phyloP scores from a whole-genome alignment of 2,329 filamentous ascomycete genomes.

The Escovopsis sp. region DNA sequence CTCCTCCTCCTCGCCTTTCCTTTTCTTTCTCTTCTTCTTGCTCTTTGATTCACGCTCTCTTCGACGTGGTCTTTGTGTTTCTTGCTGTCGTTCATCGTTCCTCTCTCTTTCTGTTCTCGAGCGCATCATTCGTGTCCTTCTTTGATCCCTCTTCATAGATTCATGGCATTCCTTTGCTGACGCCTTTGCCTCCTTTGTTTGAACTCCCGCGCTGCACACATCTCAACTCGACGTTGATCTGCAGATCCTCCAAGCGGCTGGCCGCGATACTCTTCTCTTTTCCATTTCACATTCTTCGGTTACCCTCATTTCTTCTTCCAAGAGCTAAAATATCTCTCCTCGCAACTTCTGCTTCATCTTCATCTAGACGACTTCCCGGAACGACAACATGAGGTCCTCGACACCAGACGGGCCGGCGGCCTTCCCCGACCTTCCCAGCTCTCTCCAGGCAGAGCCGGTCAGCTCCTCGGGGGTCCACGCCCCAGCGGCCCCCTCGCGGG shows the following conservation, averaged over 20 bases:
- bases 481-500: slow-evolving; percentile 16
- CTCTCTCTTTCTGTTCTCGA: neutral
- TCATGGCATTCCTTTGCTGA: neutral
- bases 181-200: neutral
- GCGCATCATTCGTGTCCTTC: neutral
- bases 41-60: neutral
- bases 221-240: neutral
- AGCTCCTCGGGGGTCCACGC: slow-evolving; percentile 18
- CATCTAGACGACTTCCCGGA: slow-evolving; percentile 11
- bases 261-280: slow-evolving; percentile 5
- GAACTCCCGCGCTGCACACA: too few relatives aligned
- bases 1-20: too few relatives aligned
- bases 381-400: slow-evolving; percentile 22
- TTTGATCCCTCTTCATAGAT: neutral
- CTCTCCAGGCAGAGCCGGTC: slow-evolving; percentile 22
- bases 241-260: slow-evolving; percentile 2
- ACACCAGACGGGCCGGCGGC: slow-evolving; percentile 15
- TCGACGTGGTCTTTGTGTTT: neutral
- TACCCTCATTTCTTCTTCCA: slow-evolving; percentile 4
- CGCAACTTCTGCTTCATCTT: neutral
- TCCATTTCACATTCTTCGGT: too few relatives aligned
- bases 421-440: slow-evolving; percentile 23
- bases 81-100: neutral
- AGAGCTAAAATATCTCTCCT: too few relatives aligned
- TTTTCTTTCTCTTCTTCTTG: too few relatives aligned